Evolutionary conservation across 495 filamentous ascomycete genomes (phyloP), one percentile per base, ranked within the genome.

Genomic region (Aspergillus olivimuriae): DNA sequence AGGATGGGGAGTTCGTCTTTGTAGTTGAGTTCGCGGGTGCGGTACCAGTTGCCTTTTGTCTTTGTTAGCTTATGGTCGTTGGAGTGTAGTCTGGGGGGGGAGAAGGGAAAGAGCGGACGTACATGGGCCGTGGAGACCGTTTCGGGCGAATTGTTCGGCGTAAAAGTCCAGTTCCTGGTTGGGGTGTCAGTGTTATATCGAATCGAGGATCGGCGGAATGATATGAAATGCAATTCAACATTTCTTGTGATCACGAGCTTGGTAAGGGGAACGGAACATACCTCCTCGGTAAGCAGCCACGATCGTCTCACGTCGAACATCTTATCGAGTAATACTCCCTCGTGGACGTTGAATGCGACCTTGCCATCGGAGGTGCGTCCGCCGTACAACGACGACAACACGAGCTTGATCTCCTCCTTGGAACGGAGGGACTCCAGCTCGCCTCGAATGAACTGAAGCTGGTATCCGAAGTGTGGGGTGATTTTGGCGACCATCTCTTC

Each of bases 11-110:
- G 55, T 51, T 96, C 91, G 39, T 95, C 87, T 8, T 86, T 70
- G 56, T 72, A 84, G 58, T 95, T 95, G 41, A 83, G 59, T 57
- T 79, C 56, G 1, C 70, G 60, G 2, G 78, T 84, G 12, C 84
- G 75, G 61, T 97, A 96, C 88, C 89, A 96, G 52, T 89, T 82
- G 39, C 81, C 79, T 82, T n/a, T n/a, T n/a, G 34, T 23, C 3
- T 34, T 11, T 2, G 15, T 44, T 31, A 34, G 43, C n/a, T n/a
- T n/a, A n/a, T n/a, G n/a, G n/a, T n/a, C n/a, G n/a, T n/a, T n/a
- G n/a, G n/a, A n/a, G n/a, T n/a, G n/a, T n/a, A n/a, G n/a, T n/a
- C n/a, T n/a, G 35, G 3, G 0, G 21, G 12, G 11, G 30, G 5
- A 15, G 23, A 15, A 20, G 37, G 18, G 23, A 28, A n/a, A 26